Evolutionary conservation across 108 stramenopile species (phyloP).

Genomic region (Epithemia pelagica): DNA sequence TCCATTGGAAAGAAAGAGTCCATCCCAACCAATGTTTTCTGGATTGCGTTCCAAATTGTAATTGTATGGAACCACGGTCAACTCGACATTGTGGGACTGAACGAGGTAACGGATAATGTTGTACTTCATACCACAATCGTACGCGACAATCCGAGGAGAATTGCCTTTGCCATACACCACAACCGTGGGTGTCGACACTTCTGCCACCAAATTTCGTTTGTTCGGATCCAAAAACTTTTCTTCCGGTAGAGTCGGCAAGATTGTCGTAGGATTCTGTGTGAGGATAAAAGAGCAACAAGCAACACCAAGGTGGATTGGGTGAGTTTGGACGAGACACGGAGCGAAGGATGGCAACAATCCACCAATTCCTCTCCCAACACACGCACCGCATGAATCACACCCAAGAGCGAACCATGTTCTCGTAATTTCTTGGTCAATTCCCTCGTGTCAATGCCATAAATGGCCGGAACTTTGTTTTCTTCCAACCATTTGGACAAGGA

Average conservation of each 20-base stretch:
- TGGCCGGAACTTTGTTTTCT: slow-evolving; percentile 90
- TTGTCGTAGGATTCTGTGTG: slow-evolving; percentile 28
- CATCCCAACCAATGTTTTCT: slow-evolving; percentile 86
- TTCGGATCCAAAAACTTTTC: slow-evolving; percentile 75
- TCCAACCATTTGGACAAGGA: slow-evolving; percentile 94
- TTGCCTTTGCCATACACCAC: slow-evolving; percentile 89
- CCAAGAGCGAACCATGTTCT: slow-evolving; percentile 89
- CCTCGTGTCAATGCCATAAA: slow-evolving; percentile 92
- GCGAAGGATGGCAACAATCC: too few relatives aligned
- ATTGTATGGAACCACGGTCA: slow-evolving; percentile 94
- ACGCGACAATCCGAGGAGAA: slow-evolving; percentile 83
- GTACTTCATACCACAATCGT: slow-evolving; percentile 98
- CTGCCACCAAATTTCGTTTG: slow-evolving; percentile 84
- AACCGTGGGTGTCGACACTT: slow-evolving; percentile 84
- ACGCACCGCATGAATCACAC: slow-evolving; percentile 76
- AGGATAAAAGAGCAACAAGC: too few relatives aligned
- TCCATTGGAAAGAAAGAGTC: slow-evolving; percentile 95
- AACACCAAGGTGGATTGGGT: too few relatives aligned
- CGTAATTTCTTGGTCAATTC: slow-evolving; percentile 96
- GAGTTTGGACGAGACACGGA: too few relatives aligned
- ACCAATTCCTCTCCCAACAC: too few relatives aligned
- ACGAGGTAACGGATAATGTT: slow-evolving; percentile 96
- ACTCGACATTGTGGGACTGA: slow-evolving; percentile 80
- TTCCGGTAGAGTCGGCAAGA: slow-evolving; percentile 37
- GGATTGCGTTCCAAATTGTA: slow-evolving; percentile 65